These are phyloP conservation scores for Coemansia pectinata DNA, from an alignment of 192 early-diverging fungal species.

Conservation along the genomic window DNA sequence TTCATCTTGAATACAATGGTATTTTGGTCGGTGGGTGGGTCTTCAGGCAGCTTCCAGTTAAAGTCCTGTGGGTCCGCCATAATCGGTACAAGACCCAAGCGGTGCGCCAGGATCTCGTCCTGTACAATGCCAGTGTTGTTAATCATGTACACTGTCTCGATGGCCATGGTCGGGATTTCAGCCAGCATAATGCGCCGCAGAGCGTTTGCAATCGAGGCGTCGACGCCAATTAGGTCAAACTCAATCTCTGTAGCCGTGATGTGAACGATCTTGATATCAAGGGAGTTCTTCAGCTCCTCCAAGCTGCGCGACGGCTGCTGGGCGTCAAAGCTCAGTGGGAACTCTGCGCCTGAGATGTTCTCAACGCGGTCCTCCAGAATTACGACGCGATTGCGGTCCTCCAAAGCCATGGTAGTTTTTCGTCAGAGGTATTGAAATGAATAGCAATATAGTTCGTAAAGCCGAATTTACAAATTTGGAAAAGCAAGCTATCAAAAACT, in stretches of 20 bases:
- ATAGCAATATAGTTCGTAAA: neutral
- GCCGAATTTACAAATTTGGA: neutral
- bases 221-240: conserved; percentile 94
- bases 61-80: conserved; percentile 81
- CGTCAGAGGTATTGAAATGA: neutral
- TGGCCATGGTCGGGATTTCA: conserved; percentile 97
- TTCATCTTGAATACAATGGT: conserved; percentile 89
- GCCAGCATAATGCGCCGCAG: conserved; percentile 91
- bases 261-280: conserved; percentile 45
- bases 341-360: conserved; percentile 52
- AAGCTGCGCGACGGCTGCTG: conserved; percentile 29
- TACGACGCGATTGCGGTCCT: conserved; percentile 55
- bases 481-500: neutral
- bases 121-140: conserved; percentile 91
- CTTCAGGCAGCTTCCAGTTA: conserved; percentile 70
- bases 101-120: conserved; percentile 91
- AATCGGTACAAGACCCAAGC: conserved; percentile 92
- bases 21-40: conserved; percentile 86
- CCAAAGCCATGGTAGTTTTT: conserved; percentile 35
- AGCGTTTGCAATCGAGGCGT: conserved; percentile 93
- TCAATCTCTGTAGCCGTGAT: conserved; percentile 71
- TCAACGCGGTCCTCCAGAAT: conserved; percentile 53
- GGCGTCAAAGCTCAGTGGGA: conserved; percentile 38
- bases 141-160: conserved; percentile 88
- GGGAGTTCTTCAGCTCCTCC: conserved; percentile 29